These are phyloP conservation scores for Paecilomyces dactylethromorphus DNA, from an alignment of 2,329 filamentous ascomycete species.

Conservation along the genomic window DNA sequence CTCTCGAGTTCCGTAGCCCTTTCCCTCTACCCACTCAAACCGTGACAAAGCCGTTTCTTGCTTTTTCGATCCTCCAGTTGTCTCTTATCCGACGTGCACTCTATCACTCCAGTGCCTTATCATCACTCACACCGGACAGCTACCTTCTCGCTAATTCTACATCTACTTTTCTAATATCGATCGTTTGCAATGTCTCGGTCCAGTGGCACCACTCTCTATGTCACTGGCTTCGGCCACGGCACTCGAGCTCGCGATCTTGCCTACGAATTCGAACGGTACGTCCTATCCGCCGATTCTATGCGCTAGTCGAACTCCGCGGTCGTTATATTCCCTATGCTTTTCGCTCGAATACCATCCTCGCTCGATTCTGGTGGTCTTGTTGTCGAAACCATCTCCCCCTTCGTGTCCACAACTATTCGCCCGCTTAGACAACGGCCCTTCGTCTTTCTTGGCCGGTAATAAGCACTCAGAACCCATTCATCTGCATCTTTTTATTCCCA, in stretches of 20 bases:
- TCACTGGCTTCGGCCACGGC: constrained; percentile 98
- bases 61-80: too few species aligned
- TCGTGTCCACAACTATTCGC: constrained; percentile 4
- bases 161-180: background rate
- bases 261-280: constrained; percentile 99
- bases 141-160: background rate
- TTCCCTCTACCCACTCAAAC: background rate
- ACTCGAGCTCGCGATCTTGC: constrained; percentile 97
- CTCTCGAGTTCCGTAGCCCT: background rate
- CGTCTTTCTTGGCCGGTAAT: background rate
- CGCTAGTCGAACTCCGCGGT: constrained; percentile 36
- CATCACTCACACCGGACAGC: constrained; percentile 1
- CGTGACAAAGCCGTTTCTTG: too few species aligned
- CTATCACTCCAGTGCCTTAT: constrained; percentile 7
- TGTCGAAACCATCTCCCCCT: constrained; percentile 11
- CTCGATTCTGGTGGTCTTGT: constrained; percentile 18
- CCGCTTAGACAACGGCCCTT: constrained; percentile 3
- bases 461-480: background rate
- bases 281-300: constrained; percentile 49
- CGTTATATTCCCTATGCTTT: constrained; percentile 15
- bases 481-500: background rate
- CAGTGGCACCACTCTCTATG: constrained; percentile 84
- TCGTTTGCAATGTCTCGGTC: constrained; percentile 72
- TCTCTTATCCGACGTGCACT: constrained; percentile 8
- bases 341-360: constrained; percentile 25